Evolutionary conservation across 2,329 filamentous ascomycete genomes (phyloP).

Genomic region (Pseudocercospora vitis): DNA sequence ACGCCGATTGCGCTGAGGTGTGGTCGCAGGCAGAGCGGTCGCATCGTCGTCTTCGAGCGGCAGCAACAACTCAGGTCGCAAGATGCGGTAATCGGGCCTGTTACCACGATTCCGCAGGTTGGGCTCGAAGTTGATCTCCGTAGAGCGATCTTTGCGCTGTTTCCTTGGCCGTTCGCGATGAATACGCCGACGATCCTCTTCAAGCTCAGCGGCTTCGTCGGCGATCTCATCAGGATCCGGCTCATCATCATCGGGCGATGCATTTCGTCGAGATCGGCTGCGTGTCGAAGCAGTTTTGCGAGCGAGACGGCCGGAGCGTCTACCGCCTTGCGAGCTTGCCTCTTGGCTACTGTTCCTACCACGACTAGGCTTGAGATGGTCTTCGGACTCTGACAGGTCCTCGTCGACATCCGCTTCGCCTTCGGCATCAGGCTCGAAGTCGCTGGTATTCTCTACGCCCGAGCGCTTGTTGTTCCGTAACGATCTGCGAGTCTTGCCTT

Average conservation of each 20-base stretch:
- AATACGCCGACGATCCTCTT: conserved; percentile 50
- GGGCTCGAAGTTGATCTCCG: conserved; percentile 42
- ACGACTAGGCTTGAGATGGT: conserved; percentile 46
- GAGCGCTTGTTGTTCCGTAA: conserved; percentile 44
- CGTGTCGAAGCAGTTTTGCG: conserved; percentile 49
- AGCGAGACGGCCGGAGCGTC: conserved; percentile 55
- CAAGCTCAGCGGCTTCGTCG: conserved; percentile 60
- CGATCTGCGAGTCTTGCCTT: conserved; percentile 40
- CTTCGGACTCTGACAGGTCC: conserved; percentile 52
- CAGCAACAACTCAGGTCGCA: conserved; percentile 68
- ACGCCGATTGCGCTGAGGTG: conserved; percentile 62
- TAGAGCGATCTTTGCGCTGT: conserved; percentile 27
- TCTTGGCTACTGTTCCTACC: conserved; percentile 51
- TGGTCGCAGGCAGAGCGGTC: conserved; percentile 62
- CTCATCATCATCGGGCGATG: conserved; percentile 51
- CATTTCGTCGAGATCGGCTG: conserved; percentile 45
- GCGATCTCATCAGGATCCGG: conserved; percentile 50
- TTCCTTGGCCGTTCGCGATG: conserved; percentile 41
- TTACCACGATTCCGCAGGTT: conserved; percentile 64
- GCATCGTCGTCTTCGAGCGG: conserved; percentile 75
- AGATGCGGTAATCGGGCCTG: conserved; percentile 81
- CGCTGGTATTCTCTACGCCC: conserved; percentile 57
- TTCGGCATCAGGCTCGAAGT: conserved; percentile 62
- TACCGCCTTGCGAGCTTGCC: conserved; percentile 39
- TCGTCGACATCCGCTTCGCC: conserved; percentile 56